Evolutionary conservation across 2,329 filamentous ascomycete species (phyloP).

Genomic region (Bretziella fagacearum): DNA sequence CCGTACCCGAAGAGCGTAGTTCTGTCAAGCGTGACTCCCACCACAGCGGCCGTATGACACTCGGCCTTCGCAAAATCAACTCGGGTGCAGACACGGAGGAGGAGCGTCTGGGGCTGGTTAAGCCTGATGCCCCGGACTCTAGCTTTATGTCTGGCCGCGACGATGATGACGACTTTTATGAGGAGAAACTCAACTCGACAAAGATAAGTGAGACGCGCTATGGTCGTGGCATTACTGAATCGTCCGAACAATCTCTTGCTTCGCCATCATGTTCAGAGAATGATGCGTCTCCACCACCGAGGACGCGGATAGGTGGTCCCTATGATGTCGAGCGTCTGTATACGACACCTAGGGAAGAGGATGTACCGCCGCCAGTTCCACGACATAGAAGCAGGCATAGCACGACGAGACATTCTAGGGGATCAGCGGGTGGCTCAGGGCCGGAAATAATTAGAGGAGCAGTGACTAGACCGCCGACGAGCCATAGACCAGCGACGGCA

Average conservation of each 20-base stretch:
- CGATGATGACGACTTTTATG: slow-evolving; percentile 12
- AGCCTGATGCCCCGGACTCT: slow-evolving; percentile 35
- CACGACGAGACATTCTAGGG: neutral
- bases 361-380: slow-evolving; percentile 5
- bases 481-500: neutral
- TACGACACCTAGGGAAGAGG: slow-evolving; percentile 3
- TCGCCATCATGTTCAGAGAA: slow-evolving; percentile 7
- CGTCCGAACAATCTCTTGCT: neutral
- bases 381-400: slow-evolving; percentile 1
- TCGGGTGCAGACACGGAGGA: slow-evolving; percentile 52
- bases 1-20: slow-evolving; percentile 15
- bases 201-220: neutral
- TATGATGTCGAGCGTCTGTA: slow-evolving; percentile 13
- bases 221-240: neutral
- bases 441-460: neutral
- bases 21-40: slow-evolving; percentile 1
- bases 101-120: slow-evolving; percentile 67
- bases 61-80: slow-evolving; percentile 16
- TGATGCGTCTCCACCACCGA: slow-evolving; percentile 1
- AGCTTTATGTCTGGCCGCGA: slow-evolving; percentile 7
- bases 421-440: neutral
- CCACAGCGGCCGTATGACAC: slow-evolving; percentile 5
- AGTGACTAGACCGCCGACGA: slow-evolving; percentile 2
- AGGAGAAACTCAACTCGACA: slow-evolving; percentile 6
- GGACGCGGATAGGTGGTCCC: slow-evolving; percentile 5